Evolutionary conservation across 768 basidiomycete genomes (phyloP).

Genomic region (Podaxis sp.): DNA sequence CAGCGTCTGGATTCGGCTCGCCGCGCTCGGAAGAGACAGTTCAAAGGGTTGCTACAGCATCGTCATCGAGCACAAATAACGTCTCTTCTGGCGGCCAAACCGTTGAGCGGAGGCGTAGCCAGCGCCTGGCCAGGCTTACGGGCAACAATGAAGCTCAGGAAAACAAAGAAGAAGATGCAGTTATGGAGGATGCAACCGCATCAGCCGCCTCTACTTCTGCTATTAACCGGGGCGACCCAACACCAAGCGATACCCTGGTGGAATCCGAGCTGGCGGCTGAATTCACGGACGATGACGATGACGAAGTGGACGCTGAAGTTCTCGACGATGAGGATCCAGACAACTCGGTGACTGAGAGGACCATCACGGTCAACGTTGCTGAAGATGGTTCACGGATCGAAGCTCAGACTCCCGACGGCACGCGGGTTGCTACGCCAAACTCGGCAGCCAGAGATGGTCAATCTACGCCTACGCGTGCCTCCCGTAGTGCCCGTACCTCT

Average conservation of each 20-base stretch:
- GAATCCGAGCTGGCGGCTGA: constrained; percentile 71
- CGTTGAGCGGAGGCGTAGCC: constrained; percentile 72
- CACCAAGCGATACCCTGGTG: constrained; percentile 57
- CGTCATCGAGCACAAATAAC: constrained; percentile 27
- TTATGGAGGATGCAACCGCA: constrained; percentile 14
- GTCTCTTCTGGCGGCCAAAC: constrained; percentile 32
- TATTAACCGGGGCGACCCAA: constrained; percentile 31
- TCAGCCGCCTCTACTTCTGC: constrained; percentile 21
- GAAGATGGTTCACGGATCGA: constrained; percentile 94
- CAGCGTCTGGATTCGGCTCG: constrained; percentile 70
- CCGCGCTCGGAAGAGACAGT: constrained; percentile 40
- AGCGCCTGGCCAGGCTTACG: constrained; percentile 71
- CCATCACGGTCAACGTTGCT: constrained; percentile 78
- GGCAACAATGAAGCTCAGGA: constrained; percentile 16
- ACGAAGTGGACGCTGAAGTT: constrained; percentile 85
- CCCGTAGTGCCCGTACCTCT: constrained; percentile 51
- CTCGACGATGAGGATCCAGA: constrained; percentile 88
- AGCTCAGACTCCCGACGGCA: constrained; percentile 96
- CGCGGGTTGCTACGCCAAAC: constrained; percentile 87
- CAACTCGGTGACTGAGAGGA: constrained; percentile 71
- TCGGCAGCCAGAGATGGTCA: constrained; percentile 42
- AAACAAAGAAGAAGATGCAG: constrained; percentile 12
- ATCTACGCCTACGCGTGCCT: constrained; percentile 27
- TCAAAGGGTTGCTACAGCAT: constrained; percentile 23
- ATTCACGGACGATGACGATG: constrained; percentile 86